A percentile compares a stretch with the other conserved stretches of the same genome.
Conservation (phyloP, 106 monocot genomes). For the Alisma plantagoaquatica region DNA sequence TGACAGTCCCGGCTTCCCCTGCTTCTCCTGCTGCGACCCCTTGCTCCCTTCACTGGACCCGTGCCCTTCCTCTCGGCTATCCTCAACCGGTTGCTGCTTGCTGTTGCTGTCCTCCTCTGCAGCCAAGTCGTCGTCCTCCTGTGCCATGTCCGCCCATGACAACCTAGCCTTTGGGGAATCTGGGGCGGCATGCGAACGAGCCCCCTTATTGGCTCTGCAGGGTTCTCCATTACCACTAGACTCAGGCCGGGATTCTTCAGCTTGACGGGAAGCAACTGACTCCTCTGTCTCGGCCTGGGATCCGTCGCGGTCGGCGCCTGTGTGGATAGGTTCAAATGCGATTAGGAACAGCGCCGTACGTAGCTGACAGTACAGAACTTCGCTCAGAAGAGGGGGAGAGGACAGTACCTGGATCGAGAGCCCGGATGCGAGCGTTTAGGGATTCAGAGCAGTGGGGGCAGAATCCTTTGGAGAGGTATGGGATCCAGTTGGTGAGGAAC, state of each 20-base stretch:
- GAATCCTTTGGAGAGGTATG: conserved; percentile 66
- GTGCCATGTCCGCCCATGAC: conserved; percentile 92
- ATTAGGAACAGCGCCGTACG: too few relatives aligned
- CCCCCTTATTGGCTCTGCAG: too few relatives aligned
- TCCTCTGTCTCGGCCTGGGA: too few relatives aligned
- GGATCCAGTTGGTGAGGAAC: conserved; percentile 83
- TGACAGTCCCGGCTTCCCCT: conserved; percentile 31
- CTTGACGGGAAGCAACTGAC: too few relatives aligned
- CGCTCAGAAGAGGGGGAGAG: neutral
- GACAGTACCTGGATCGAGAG: conserved; percentile 48
- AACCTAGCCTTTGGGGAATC: conserved; percentile 25
- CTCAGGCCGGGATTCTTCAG: too few relatives aligned
- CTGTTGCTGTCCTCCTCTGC: conserved; percentile 13
- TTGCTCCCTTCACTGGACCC: conserved; percentile 1
- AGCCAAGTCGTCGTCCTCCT: conserved; percentile 59
- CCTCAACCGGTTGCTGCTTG: conserved; percentile 33
- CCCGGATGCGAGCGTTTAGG: conserved; percentile 44
- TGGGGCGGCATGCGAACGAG: too few relatives aligned
- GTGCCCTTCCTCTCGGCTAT: conserved; percentile 14
- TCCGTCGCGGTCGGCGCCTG: too few relatives aligned
- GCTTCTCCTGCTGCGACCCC: too few relatives aligned
- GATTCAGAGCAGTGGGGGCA: conserved; percentile 45
- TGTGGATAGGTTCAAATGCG: too few relatives aligned
- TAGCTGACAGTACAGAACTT: too few relatives aligned
- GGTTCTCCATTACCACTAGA: too few relatives aligned